Conservation (phyloP, 768 basidiomycete species). For the Tulasnella sp. region DNA sequence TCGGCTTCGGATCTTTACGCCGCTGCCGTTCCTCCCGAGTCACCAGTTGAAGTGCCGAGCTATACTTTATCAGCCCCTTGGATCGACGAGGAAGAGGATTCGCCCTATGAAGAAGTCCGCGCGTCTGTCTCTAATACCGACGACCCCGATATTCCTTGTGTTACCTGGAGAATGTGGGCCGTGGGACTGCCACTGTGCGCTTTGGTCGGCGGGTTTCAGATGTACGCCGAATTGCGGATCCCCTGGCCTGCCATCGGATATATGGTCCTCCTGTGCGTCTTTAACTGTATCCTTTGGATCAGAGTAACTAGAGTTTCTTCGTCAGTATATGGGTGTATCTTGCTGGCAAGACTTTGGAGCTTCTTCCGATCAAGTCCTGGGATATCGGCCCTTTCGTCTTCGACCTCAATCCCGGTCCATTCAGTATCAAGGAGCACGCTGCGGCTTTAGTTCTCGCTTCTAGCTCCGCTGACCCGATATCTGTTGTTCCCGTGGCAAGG, state of each 20-base stretch:
- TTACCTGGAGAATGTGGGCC: constrained; percentile 86
- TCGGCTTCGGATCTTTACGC: not conserved
- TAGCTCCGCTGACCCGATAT: constrained; percentile 52
- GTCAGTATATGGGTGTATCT: constrained; percentile 79
- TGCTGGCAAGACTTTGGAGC: constrained; percentile 76
- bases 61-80: not conserved
- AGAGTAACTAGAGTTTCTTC: not conserved
- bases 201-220: constrained; percentile 58
- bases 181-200: constrained; percentile 51
- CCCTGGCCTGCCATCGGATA: too few species aligned
- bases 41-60: not conserved
- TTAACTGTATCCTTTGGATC: too few species aligned
- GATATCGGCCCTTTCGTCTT: constrained; percentile 44
- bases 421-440: constrained; percentile 95
- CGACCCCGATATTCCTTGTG: constrained; percentile 92
- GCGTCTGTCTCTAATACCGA: constrained; percentile 98
- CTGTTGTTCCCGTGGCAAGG: constrained; percentile 45
- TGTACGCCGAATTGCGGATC: too few species aligned
- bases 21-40: not conserved
- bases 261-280: too few species aligned
- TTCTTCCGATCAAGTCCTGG: constrained; percentile 36
- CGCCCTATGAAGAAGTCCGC: constrained; percentile 92
- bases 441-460: constrained; percentile 92
- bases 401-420: constrained; percentile 84
- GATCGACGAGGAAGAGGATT: constrained; percentile 64